Conservation (phyloP, 2,329 filamentous ascomycete species). For the Cercospora zeae-maydis region DNA sequence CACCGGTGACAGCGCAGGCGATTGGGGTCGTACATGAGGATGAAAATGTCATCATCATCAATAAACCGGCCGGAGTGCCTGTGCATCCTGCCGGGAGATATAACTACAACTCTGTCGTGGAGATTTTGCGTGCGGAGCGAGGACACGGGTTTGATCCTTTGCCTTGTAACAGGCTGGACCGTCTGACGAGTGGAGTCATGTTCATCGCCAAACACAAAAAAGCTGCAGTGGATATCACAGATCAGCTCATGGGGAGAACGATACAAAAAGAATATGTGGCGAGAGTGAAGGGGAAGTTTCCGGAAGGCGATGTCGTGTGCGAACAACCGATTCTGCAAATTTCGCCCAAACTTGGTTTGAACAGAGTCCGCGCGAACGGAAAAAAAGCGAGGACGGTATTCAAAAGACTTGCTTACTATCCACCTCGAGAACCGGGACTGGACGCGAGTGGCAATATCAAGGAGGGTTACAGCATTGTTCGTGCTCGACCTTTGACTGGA, state of each 20-base stretch:
- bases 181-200: conserved; percentile 95
- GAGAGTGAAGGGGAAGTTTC: conserved; percentile 85
- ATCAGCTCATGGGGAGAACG: conserved; percentile 72
- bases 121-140: conserved; percentile 82
- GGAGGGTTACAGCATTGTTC: conserved; percentile 83
- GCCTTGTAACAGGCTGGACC: conserved; percentile 89
- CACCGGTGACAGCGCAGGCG: conserved; percentile 77
- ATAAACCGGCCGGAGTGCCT: conserved; percentile 91
- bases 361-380: conserved; percentile 88
- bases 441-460: conserved; percentile 20
- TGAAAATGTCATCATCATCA: conserved; percentile 89
- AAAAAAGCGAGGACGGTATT: conserved; percentile 90
- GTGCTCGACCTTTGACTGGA: conserved; percentile 88
- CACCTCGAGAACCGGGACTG: conserved; percentile 37
- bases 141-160: conserved; percentile 57
- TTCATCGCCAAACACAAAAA: conserved; percentile 86
- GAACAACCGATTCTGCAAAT: conserved; percentile 92
- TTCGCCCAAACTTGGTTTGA: conserved; percentile 89
- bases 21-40: conserved; percentile 87
- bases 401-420: conserved; percentile 87
- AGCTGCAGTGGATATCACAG: conserved; percentile 72
- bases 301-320: conserved; percentile 85
- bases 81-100: conserved; percentile 95
- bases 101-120: conserved; percentile 89
- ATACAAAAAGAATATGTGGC: conserved; percentile 96